A percentile compares a stretch with the other conserved stretches of the same genome.
Evolutionary conservation across 176 grass and related monocot genomes (phyloP).

Genomic region (Otatea glauca): DNA sequence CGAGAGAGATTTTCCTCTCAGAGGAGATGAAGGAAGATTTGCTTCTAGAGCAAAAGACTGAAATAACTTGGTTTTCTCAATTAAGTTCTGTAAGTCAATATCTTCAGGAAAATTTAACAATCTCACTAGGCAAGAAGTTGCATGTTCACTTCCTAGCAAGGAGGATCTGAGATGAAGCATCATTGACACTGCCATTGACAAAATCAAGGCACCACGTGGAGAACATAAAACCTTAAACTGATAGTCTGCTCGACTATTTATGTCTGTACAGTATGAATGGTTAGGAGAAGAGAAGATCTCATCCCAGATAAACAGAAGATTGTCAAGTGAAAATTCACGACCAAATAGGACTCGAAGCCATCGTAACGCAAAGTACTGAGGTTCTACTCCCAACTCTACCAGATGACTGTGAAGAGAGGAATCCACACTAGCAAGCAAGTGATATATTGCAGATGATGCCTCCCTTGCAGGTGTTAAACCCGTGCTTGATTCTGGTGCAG

Average conservation of each 20-base stretch:
- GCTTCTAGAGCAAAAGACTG: constrained; percentile 74
- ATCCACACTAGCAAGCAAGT: constrained; percentile 77
- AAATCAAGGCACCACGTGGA: constrained; percentile 84
- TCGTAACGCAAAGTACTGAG: constrained; percentile 88
- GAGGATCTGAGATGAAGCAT: constrained; percentile 90
- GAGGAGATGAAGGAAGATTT: constrained; percentile 65
- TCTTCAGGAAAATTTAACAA: constrained; percentile 88
- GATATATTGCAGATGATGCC: constrained; percentile 80
- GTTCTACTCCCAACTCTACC: constrained; percentile 87
- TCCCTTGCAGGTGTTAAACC: constrained; percentile 90
- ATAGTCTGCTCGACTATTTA: constrained; percentile 51
- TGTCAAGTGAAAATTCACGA: constrained; percentile 89
- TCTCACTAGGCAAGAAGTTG: constrained; percentile 81
- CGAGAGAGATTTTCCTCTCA: constrained; percentile 49
- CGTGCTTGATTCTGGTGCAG: constrained; percentile 58
- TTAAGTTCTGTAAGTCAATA: constrained; percentile 71
- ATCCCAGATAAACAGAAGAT: constrained; percentile 90
- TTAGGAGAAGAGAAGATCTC: constrained; percentile 89
- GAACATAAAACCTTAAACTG: constrained; percentile 79
- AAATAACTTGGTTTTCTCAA: constrained; percentile 81
- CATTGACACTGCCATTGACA: constrained; percentile 86
- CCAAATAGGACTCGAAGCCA: constrained; percentile 96
- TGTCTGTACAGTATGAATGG: constrained; percentile 47
- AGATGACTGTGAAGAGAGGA: constrained; percentile 87
- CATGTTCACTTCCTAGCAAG: constrained; percentile 90